These are phyloP conservation scores for Grifola frondosa DNA, from an alignment of 1,284 basidiomycete species.

Conservation along the genomic window DNA sequence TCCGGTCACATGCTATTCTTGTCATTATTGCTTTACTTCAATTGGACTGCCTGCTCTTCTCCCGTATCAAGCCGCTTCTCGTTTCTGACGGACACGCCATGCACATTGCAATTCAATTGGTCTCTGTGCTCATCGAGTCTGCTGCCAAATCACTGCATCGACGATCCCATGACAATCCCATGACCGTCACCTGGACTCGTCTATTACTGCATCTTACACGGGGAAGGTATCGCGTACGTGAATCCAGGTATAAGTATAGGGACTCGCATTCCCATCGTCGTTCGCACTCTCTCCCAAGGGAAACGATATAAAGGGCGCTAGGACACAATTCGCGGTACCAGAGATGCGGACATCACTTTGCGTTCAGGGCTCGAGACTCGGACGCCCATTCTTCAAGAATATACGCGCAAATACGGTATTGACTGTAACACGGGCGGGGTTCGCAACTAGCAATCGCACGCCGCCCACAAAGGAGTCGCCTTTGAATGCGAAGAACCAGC, in stretches of 20 bases:
- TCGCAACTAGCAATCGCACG: not conserved
- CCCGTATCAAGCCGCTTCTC: no score
- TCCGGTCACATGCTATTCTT: no score
- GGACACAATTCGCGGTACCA: no score
- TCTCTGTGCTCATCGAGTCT: not conserved
- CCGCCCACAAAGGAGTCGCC: conserved; percentile 6
- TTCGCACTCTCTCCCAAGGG: no score
- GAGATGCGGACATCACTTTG: no score
- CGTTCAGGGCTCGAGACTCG: not conserved
- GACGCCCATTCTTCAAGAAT: not conserved
- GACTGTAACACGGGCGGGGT: not conserved
- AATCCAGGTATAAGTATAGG: no score
- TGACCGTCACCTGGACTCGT: conserved; percentile 13
- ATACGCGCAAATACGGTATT: not conserved
- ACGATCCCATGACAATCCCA: conserved; percentile 16
- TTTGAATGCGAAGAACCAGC: conserved; percentile 5
- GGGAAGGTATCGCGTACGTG: no score
- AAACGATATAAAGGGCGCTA: no score
- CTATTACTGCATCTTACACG: not conserved
- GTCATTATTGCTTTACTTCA: no score
- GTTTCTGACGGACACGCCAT: not conserved
- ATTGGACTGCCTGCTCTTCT: not conserved
- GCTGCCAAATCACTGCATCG: not conserved
- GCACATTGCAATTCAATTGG: not conserved
- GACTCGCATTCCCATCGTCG: no score